These are phyloP conservation scores for Acanthochlamys bracteata DNA, from an alignment of 106 monocot genomes.

Conservation along the genomic window DNA sequence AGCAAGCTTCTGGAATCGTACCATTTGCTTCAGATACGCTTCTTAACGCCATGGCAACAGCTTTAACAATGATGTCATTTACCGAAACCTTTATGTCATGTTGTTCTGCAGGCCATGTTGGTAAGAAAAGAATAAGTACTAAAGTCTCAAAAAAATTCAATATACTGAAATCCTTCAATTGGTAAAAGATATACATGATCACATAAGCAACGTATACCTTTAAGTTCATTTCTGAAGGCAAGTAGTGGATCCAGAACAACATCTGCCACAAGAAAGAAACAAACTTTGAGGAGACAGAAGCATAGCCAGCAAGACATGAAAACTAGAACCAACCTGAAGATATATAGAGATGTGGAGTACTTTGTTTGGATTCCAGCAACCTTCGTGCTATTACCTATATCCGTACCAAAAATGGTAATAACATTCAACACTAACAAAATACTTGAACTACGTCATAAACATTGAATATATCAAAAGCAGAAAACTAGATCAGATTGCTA, in stretches of 20 bases:
- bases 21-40: slow-evolving; percentile 94
- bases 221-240: slow-evolving; percentile 80
- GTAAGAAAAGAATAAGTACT: no score
- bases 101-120: slow-evolving; percentile 56
- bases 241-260: slow-evolving; percentile 76
- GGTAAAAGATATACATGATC: no score
- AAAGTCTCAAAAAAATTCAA: no score
- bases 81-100: slow-evolving; percentile 93
- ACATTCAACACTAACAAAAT: no score
- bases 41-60: slow-evolving; percentile 80
- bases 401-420: no score
- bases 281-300: slow-evolving; percentile 6
- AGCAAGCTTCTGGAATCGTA: slow-evolving; percentile 18
- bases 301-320: no score
- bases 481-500: no score
- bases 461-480: no score
- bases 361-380: slow-evolving; percentile 90
- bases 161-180: no score
- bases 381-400: slow-evolving; percentile 82
- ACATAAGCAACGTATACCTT: slow-evolving; percentile 34
- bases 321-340: slow-evolving; percentile 57
- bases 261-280: slow-evolving; percentile 38
- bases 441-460: no score
- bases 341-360: slow-evolving; percentile 81
- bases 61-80: slow-evolving; percentile 94